These are phyloP conservation scores for Sordariomycetes sp. DNA, from an alignment of 2,329 filamentous ascomycete species.

Conservation along the genomic window DNA sequence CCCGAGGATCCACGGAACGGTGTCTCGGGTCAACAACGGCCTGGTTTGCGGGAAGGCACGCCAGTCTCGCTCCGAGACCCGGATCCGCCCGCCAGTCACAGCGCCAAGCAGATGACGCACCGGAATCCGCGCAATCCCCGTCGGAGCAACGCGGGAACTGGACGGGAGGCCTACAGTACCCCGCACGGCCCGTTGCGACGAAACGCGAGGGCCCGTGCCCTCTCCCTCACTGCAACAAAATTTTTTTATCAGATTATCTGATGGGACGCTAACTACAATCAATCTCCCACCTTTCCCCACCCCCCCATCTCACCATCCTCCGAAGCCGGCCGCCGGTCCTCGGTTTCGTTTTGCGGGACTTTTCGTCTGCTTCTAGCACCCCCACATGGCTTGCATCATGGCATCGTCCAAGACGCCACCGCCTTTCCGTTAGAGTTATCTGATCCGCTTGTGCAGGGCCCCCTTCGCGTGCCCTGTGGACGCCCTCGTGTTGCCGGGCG, in stretches of 20 bases:
- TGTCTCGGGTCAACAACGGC: too few relatives aligned
- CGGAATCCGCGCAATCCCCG: not conserved
- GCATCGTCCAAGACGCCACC: not conserved
- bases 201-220: not conserved
- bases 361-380: not conserved
- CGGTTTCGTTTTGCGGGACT: not conserved
- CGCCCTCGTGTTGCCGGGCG: not conserved
- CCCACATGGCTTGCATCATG: not conserved
- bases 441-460: constrained; percentile 1
- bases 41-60: too few relatives aligned
- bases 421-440: constrained; percentile 4
- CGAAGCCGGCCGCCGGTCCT: not conserved
- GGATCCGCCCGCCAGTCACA: not conserved
- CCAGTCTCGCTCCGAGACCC: not conserved
- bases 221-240: too few relatives aligned
- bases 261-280: not conserved
- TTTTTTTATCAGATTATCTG: not conserved
- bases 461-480: not conserved
- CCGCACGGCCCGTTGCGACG: not conserved
- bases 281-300: too few relatives aligned
- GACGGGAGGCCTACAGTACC: not conserved
- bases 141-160: not conserved
- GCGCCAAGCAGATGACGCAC: not conserved
- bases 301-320: not conserved
- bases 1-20: too few relatives aligned